phyloP scores from a whole-genome alignment of 345 rosid species.

The Rhodamnia argentea region DNA sequence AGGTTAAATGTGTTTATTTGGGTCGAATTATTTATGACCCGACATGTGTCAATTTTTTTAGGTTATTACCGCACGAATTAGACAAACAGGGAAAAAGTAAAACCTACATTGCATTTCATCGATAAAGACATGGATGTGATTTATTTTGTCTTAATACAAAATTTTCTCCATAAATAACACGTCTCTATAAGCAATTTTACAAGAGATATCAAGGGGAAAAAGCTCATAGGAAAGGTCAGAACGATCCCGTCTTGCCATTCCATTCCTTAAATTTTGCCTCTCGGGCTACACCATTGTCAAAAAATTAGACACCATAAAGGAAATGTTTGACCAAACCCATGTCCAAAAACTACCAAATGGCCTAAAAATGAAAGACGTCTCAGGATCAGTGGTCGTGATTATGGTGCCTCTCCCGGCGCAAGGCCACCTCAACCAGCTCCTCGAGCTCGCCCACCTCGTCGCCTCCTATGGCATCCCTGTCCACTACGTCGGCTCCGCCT shows the following conservation, averaged over 20 bases:
- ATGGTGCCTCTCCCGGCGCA: conserved; percentile 16
- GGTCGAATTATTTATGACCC: no score
- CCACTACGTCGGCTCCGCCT: conserved; percentile 4
- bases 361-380: not conserved
- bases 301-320: not conserved
- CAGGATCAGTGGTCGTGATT: not conserved
- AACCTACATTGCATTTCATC: not conserved
- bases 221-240: not conserved
- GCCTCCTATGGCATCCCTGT: conserved; percentile 8
- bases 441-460: conserved; percentile 6
- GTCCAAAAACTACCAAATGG: not conserved
- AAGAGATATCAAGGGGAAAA: not conserved
- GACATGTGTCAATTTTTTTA: not conserved
- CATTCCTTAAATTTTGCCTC: not conserved
- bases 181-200: no score
- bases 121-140: not conserved
- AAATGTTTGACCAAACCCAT: not conserved
- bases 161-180: no score
- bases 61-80: not conserved
- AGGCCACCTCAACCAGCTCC: conserved; percentile 15
- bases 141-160: not conserved
- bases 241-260: not conserved
- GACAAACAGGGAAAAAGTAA: not conserved
- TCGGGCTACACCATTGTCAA: not conserved
- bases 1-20: no score